phyloP scores from a whole-genome alignment of 345 rosid genomes.

The Heritiera fomes region DNA sequence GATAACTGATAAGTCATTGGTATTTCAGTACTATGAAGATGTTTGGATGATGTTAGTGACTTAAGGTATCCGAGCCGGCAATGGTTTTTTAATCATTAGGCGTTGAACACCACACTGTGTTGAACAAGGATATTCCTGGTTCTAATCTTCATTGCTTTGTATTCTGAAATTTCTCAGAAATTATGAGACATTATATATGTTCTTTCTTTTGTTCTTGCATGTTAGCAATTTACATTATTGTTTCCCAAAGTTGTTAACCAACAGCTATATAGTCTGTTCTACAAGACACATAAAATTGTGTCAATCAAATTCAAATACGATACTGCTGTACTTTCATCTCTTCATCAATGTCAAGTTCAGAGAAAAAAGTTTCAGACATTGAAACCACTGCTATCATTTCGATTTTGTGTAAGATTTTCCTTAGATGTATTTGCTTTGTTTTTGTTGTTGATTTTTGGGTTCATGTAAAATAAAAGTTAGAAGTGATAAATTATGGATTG shows the following conservation, averaged over 20 bases:
- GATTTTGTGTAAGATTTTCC: conserved; percentile 7
- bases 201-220: not conserved
- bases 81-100: too few relatives aligned
- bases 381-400: not conserved
- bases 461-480: not conserved
- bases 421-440: not conserved
- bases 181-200: not conserved
- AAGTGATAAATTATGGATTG: not conserved
- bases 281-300: not conserved
- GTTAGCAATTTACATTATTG: not conserved
- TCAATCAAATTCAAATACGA: not conserved
- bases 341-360: not conserved
- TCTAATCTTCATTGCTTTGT: not conserved
- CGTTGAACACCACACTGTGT: not conserved
- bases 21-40: not conserved
- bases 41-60: not conserved
- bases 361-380: too few relatives aligned
- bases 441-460: not conserved
- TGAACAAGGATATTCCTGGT: not conserved
- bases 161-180: not conserved
- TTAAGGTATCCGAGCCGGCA: too few relatives aligned
- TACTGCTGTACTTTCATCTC: not conserved
- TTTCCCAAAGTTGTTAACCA: not conserved
- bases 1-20: not conserved
- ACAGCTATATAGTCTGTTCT: not conserved